Evolutionary conservation across 148 eudicot genomes (phyloP).

Genomic region (Fagopyrum tataricum): DNA sequence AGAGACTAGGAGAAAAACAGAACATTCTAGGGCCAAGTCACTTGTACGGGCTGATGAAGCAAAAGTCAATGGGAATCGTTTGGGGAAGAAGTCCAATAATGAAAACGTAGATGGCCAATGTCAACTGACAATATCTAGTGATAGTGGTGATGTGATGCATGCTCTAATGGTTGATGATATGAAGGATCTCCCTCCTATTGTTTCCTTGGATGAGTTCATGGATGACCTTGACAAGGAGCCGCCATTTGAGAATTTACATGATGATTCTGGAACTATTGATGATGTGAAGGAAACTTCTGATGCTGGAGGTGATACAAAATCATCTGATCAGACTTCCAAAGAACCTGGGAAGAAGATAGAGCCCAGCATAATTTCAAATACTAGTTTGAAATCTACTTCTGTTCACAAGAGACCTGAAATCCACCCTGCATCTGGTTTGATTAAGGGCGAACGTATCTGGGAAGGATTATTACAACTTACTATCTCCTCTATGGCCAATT

Average conservation of each 20-base stretch:
- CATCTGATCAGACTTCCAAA: conserved; percentile 27
- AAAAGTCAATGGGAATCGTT: conserved; percentile 21
- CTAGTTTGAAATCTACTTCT: conserved; percentile 21
- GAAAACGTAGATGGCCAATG: conserved; percentile 33
- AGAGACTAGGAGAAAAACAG: conserved; percentile 19
- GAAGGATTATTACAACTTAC: conserved; percentile 71
- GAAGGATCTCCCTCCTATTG: conserved; percentile 88
- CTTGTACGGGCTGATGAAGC: conserved; percentile 23
- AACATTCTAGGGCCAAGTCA: conserved; percentile 9
- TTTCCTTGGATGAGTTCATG: conserved; percentile 91
- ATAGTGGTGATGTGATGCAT: conserved; percentile 85
- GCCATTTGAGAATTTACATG: conserved; percentile 64
- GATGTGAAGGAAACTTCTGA: conserved; percentile 31
- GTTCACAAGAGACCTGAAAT: conserved; percentile 22
- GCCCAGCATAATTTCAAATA: conserved; percentile 24
- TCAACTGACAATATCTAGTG: conserved; percentile 69
- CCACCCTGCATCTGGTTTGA: conserved; percentile 17
- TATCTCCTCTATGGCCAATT: conserved; percentile 45
- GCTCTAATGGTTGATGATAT: conserved; percentile 80
- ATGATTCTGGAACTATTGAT: conserved; percentile 28
- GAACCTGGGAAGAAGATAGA: conserved; percentile 17
- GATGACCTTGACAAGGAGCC: conserved; percentile 91
- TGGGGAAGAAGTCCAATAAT: conserved; percentile 20
- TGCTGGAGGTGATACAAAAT: conserved; percentile 11
- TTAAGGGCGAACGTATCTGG: conserved; percentile 50